Conservation (phyloP, 768 basidiomycete species). For the Collybia nuda region DNA sequence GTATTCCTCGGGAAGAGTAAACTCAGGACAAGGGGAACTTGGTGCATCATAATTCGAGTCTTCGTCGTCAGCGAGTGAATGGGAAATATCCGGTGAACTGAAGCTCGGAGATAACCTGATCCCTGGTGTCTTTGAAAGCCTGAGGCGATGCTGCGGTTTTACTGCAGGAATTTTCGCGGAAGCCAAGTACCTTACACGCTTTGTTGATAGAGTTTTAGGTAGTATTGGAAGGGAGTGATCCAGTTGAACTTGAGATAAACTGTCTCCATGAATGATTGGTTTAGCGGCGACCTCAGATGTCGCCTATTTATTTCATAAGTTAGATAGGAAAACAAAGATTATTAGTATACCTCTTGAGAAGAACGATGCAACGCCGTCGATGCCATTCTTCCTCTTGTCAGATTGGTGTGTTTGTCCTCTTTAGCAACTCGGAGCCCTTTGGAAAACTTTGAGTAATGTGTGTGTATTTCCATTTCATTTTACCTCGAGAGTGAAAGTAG, state of each 20-base stretch:
- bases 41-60: not conserved
- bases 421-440: conserved; percentile 59
- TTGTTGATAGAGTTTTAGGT: conserved; percentile 2
- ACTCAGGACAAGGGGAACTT: conserved; percentile 21
- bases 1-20: conserved; percentile 20
- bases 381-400: conserved; percentile 39
- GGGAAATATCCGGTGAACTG: not conserved
- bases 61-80: not conserved
- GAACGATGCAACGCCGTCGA: not conserved
- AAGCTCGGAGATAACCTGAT: not conserved
- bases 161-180: conserved; percentile 10
- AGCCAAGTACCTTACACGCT: conserved; percentile 15
- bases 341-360: not conserved
- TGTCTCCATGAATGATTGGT: not conserved
- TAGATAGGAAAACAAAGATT: not conserved
- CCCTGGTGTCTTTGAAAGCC: too few relatives aligned
- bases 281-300: not conserved
- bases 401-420: conserved; percentile 60
- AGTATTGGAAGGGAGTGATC: not conserved
- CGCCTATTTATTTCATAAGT: not conserved
- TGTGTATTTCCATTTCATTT: too few relatives aligned
- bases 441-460: not conserved
- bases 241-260: not conserved
- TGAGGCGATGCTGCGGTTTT: conserved; percentile 1
- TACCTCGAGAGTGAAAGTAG: conserved; percentile 68